A percentile compares a stretch with the other conserved stretches of the same genome.
phyloP scores from a whole-genome alignment of 2,329 filamentous ascomycete genomes.

The Dactylella cylindrospora region DNA sequence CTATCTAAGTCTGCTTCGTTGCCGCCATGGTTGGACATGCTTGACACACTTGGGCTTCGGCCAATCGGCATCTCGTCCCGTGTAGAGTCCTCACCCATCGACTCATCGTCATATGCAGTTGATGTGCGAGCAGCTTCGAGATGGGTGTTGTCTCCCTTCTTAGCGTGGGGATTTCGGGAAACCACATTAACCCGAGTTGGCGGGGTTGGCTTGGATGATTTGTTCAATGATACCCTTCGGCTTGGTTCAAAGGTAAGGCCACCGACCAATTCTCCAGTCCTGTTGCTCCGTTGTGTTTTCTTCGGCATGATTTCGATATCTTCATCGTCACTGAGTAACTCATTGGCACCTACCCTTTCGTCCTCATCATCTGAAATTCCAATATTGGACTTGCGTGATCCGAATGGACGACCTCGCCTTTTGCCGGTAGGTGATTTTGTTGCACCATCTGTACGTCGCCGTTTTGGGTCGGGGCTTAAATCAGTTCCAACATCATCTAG shows the following conservation, averaged over 20 bases:
- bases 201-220: constrained; percentile 13
- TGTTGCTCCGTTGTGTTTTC: constrained; percentile 37
- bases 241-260: constrained; percentile 31
- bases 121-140: neutral
- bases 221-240: constrained; percentile 22
- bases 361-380: constrained; percentile 25
- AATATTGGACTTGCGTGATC: constrained; percentile 25
- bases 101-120: neutral
- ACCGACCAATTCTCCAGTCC: constrained; percentile 38
- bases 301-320: constrained; percentile 40
- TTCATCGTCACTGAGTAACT: constrained; percentile 17
- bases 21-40: neutral
- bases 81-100: constrained; percentile 3
- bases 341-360: constrained; percentile 12
- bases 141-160: neutral
- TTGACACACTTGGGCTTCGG: neutral
- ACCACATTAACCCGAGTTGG: neutral
- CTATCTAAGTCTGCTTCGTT: neutral
- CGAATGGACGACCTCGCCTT: constrained; percentile 22
- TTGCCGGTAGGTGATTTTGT: neutral
- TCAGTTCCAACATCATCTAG: constrained; percentile 34
- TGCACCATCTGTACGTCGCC: constrained; percentile 18
- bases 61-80: neutral
- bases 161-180: neutral
- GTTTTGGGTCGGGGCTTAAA: constrained; percentile 27